These are phyloP conservation scores for Aspergillus bombycis DNA, from an alignment of 2,329 filamentous ascomycete genomes.

Conservation along the genomic window DNA sequence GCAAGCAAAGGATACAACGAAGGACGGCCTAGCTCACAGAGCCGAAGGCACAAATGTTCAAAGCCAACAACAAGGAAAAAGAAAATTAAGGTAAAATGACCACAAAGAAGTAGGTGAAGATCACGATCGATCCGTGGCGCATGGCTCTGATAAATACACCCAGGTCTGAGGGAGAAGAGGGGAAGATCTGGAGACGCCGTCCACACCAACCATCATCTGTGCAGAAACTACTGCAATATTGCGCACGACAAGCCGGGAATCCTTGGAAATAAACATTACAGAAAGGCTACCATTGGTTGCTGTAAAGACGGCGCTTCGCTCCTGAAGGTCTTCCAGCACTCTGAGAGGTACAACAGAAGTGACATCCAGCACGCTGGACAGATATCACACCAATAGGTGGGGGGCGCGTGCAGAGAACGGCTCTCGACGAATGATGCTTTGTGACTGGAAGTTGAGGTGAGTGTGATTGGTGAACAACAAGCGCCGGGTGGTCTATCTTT, in stretches of 20 bases:
- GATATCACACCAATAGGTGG: conserved; percentile 21
- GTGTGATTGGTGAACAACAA: conserved; percentile 29
- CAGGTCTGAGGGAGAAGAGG: conserved; percentile 8
- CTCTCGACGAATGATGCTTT: conserved; percentile 13
- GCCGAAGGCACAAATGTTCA: conserved; percentile 27
- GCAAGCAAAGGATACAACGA: conserved; percentile 27
- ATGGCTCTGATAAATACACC: conserved; percentile 35
- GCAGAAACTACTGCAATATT: conserved; percentile 39
- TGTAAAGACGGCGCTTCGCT: conserved; percentile 23
- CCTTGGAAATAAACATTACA: conserved; percentile 13
- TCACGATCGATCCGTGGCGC: conserved; percentile 25
- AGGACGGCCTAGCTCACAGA: conserved; percentile 38
- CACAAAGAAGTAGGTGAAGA: conserved; percentile 25
- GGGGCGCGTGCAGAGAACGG: conserved; percentile 27
- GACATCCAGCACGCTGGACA: conserved; percentile 1
- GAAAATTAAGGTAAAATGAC: conserved; percentile 31
- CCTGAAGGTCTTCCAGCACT: conserved; percentile 10
- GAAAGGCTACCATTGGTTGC: conserved; percentile 23
- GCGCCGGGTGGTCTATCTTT: conserved; percentile 37
- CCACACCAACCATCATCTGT: conserved; percentile 19
- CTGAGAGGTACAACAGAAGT: conserved; percentile 17
- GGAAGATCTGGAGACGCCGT: conserved; percentile 23
- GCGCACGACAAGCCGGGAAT: conserved; percentile 28
- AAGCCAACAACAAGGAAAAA: conserved; percentile 24
- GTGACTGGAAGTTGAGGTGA: conserved; percentile 16